Evolutionary conservation across 169 alveolate genomes (phyloP), one percentile per base, ranked within the genome.

Genomic region (Cryptosporidium meleagridis): DNA sequence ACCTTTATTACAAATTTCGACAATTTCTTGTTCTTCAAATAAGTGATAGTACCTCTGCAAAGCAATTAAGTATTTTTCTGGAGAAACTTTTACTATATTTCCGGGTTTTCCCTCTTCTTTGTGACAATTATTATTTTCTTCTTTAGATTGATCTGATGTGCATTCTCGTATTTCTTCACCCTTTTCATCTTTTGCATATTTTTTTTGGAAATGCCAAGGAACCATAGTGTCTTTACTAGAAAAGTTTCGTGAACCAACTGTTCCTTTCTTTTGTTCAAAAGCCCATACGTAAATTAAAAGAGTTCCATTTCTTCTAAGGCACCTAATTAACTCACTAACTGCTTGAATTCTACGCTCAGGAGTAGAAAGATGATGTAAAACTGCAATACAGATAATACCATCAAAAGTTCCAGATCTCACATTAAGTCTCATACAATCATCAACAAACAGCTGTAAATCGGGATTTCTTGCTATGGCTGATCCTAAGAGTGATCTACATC

Each of bases 121-220:
- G n/a, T 29, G 70, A 6, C 18, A 16, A 21, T 53, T 33, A 48
- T 52, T 33, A 26, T 52, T 18, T 33, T 52, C 86, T 53, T 21
- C 35, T 4, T 8, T 73, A 18, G 5, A 9, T 29, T 53, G 59
- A 35, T 59, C 71, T 8, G 9, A 8, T 39, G 51, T 26, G 35
- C 52, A 35, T 21, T 8, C 23, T 21, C 8, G 55, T 48, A 48
- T 48, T n/a, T 48, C 12, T 14, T 48, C 55, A 14, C 23, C 23
- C 1, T 21, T 51, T 1, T 73, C 86, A 3, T 21, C 72, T 21
- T 44, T 80, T 61, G 51, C 59, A 21, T 85, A 85, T 65, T 75
- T 69, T 69, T 85, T 85, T 67, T 85, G 92, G 23, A 85, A 75
- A 48, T 85, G 92, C 92, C 92, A 85, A 18, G 92, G 92, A 1